Base-by-base conservation (phyloP, 1,284 basidiomycete species). In the Ceratobasidium sp. region DNA sequence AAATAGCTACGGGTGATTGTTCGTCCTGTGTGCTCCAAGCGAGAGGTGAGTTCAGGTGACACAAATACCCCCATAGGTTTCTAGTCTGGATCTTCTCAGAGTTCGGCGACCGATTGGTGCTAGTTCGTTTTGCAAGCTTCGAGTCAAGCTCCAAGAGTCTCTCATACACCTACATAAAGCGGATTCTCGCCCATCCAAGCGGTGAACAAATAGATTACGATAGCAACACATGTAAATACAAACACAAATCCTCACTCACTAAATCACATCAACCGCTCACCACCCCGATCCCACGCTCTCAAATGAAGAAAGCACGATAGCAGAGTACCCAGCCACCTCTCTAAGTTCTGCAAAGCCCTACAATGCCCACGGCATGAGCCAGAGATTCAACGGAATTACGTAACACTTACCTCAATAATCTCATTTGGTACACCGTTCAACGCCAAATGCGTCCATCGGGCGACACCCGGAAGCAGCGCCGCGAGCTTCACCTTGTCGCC, bases 361-460 rank as follows among this genome's bases (percentile, higher is more conserved):
- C 6, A 43, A 24, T 24, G 6, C 53, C 53, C 82, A 27, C 24
- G 48, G 27, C 31, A 43, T 22, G 51, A 37, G 41, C 27, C 14
- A 27, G 34, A 43, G 9, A 11, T 3, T 8, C 19, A 72, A 63
- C 31, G 22, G n/a, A 59, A 22, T 29, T 22, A 34, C 24, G 46
- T 56, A 19, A 37, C 3, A 80, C 92, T 81, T 81, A 93, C 93
- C 82, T 96, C 93, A 31, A 95, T 87, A 78, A 95, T 84, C 81
- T 93, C 92, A 81, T 94, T 96, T 27, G 94, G 93, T 58, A 92
- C 81, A 9, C 88, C 88, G 74, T 90, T 87, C 68, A 94, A 81
- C 43, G 91, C 90, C 58, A 89, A 77, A 77, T 89, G 88, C 79
- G 90, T 91, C 90, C 93, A 94, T 74, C 89, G 84, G 62, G 92